phyloP scores from a whole-genome alignment of 2,329 filamentous ascomycete genomes.

The Zymoseptoria ardabiliae region DNA sequence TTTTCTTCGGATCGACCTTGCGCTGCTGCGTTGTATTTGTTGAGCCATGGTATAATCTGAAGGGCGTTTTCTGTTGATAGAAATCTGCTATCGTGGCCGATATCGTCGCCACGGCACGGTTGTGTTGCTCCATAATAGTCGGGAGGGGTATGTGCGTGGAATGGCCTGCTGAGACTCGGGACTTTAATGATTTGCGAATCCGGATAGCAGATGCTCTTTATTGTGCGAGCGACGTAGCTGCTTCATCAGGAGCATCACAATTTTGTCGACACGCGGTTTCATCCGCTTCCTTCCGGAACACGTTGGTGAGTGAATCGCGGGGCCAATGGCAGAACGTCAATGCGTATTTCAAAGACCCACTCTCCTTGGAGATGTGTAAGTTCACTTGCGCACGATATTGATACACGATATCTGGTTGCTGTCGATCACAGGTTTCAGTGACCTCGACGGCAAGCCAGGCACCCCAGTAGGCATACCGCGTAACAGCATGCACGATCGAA shows the following conservation, averaged over 20 bases:
- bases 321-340: not conserved
- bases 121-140: conserved; percentile 8
- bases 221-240: not conserved
- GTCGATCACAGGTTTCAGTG: not conserved
- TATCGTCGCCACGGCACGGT: conserved; percentile 8
- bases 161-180: not conserved
- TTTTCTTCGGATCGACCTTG: conserved; percentile 33
- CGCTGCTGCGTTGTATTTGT: conserved; percentile 44
- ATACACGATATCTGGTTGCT: not conserved
- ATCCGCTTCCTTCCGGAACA: not conserved
- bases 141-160: no score
- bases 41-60: conserved; percentile 51
- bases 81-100: conserved; percentile 29
- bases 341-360: not conserved
- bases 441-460: not conserved
- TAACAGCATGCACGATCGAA: no score
- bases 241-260: not conserved
- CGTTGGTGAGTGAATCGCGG: not conserved
- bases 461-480: no score
- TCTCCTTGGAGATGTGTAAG: not conserved
- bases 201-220: not conserved
- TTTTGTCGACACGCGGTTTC: not conserved
- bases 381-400: not conserved
- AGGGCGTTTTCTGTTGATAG: conserved; percentile 40
- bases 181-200: not conserved